Evolutionary conservation across 305 asterid genomes (phyloP).

Genomic region (Vinca major): DNA sequence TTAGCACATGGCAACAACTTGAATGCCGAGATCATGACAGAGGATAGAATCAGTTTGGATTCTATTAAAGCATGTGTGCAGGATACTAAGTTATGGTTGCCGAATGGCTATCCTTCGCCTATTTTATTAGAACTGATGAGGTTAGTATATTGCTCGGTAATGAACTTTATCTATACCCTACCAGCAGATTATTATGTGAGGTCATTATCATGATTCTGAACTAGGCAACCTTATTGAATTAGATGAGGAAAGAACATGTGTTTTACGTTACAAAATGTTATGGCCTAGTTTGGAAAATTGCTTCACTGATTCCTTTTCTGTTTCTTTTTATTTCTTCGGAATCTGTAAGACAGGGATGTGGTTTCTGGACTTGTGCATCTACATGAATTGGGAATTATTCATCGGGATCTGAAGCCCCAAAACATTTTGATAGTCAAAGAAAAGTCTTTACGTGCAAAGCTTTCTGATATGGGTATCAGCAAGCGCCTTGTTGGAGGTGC

Average conservation of each 20-base stretch:
- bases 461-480: conserved; percentile 98
- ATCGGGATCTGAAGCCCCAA: conserved; percentile 89
- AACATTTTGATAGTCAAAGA: conserved; percentile 62
- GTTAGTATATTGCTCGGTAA: conserved; percentile 30
- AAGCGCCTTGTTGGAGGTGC: conserved; percentile 69
- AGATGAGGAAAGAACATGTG: background rate
- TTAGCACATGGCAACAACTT: conserved; percentile 21
- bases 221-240: background rate
- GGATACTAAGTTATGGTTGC: conserved; percentile 47
- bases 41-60: conserved; percentile 29
- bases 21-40: conserved; percentile 32
- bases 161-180: conserved; percentile 44
- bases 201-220: background rate
- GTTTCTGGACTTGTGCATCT: conserved; percentile 75
- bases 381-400: conserved; percentile 82
- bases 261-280: background rate
- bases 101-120: conserved; percentile 66
- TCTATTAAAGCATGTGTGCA: conserved; percentile 32
- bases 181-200: background rate
- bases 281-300: conserved; percentile 2
- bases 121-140: conserved; percentile 68
- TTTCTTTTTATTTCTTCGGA: conserved; percentile 9
- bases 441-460: conserved; percentile 60
- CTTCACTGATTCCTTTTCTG: background rate
- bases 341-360: conserved; percentile 56